These are phyloP conservation scores for Tritrichomonas foetus DNA, from an alignment of 208 protist species.

Conservation along the genomic window DNA sequence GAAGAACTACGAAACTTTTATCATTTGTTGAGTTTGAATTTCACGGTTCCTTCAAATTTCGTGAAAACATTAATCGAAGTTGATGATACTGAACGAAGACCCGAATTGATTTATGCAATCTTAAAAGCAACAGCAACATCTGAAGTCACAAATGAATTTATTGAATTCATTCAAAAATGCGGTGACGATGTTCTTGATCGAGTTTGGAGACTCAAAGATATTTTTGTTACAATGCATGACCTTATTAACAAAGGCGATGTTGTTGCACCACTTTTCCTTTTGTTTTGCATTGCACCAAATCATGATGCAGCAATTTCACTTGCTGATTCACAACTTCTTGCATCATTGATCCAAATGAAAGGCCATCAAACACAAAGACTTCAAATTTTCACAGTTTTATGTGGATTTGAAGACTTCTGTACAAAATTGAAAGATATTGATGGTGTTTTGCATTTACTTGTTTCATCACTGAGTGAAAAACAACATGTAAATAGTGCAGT, in stretches of 20 bases:
- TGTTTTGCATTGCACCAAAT: not conserved
- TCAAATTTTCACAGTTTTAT: not conserved
- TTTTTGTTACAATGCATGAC: not conserved
- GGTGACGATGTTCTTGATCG: not conserved
- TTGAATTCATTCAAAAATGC: not conserved
- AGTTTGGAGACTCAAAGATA: not conserved
- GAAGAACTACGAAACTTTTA: not conserved
- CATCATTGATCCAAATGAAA: not conserved
- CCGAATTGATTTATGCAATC: not conserved
- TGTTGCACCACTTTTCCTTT: not conserved
- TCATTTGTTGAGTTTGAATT: not conserved
- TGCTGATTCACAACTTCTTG: not conserved
- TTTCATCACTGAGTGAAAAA: not conserved
- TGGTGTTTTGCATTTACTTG: not conserved
- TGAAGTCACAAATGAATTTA: not conserved
- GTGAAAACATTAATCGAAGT: not conserved
- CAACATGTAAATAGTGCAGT: not conserved
- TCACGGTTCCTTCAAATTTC: not conserved
- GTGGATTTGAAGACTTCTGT: not conserved
- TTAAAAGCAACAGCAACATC: constrained; percentile 1
- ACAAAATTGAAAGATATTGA: not conserved
- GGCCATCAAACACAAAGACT: not conserved
- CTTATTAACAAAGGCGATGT: not conserved
- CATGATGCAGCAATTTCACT: not conserved
- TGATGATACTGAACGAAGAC: not conserved